Conservation (phyloP, 352 stramenopile species). For the Pythium monospermum region DNA sequence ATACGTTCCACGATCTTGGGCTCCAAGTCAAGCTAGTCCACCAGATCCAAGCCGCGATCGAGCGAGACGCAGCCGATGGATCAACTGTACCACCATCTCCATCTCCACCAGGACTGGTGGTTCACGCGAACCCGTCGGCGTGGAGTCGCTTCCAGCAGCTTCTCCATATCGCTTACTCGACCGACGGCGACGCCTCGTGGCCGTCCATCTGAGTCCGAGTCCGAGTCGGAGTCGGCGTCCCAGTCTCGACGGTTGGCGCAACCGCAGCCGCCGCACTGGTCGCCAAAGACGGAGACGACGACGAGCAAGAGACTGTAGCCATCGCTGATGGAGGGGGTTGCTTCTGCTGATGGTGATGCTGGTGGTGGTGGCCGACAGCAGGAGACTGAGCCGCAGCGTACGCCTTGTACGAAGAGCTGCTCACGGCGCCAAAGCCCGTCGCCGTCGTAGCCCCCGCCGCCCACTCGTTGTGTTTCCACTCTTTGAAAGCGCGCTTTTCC, state of each 20-base stretch:
- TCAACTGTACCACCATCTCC: neutral
- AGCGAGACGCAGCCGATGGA: conserved; percentile 1
- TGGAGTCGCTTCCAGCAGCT: conserved; percentile 40
- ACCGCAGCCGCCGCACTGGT: too few species aligned
- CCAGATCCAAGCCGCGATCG: conserved; percentile 32
- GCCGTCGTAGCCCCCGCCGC: conserved; percentile 42
- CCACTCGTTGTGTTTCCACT: conserved; percentile 41
- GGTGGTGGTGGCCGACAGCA: neutral
- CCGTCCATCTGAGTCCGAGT: neutral
- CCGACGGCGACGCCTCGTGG: neutral
- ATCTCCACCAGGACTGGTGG: too few species aligned
- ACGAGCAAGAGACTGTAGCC: conserved; percentile 1
- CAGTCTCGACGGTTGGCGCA: too few species aligned
- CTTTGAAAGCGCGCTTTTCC: conserved; percentile 56
- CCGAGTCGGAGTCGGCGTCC: too few species aligned
- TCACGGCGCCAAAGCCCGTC: conserved; percentile 20
- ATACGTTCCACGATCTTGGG: conserved; percentile 34
- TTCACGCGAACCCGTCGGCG: conserved; percentile 4
- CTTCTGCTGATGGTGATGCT: neutral
- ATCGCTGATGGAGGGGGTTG: neutral
- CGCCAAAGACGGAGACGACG: too few species aligned
- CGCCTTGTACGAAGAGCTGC: neutral
- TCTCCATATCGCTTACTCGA: conserved; percentile 29
- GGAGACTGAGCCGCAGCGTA: too few species aligned
- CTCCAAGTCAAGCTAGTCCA: conserved; percentile 42